phyloP scores from a whole-genome alignment of 345 rosid species.

The Populus davidiana region DNA sequence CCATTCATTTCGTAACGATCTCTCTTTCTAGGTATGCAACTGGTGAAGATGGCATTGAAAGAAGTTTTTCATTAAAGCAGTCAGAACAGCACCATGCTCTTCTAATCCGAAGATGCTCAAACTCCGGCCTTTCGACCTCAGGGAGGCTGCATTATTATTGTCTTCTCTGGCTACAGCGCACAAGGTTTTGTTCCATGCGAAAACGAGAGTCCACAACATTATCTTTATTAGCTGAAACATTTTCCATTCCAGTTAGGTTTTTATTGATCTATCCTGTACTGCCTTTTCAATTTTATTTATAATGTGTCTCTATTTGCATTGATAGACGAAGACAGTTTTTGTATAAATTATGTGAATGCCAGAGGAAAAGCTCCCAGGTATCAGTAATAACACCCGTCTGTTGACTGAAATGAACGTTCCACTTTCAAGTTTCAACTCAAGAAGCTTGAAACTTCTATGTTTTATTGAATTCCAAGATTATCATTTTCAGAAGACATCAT shows the following conservation, averaged over 20 bases:
- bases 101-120: neutral
- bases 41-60: constrained; percentile 8
- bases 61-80: neutral
- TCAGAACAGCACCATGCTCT: neutral
- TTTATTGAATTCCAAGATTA: too few species aligned
- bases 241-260: constrained; percentile 21
- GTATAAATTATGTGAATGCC: constrained; percentile 27
- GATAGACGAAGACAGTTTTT: constrained; percentile 19
- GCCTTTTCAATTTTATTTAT: constrained; percentile 6
- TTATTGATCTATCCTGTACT: neutral
- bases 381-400: constrained; percentile 8
- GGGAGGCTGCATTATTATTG: neutral
- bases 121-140: neutral
- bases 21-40: constrained; percentile 1
- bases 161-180: neutral
- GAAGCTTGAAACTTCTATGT: too few species aligned
- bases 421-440: too few species aligned
- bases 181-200: constrained; percentile 20
- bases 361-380: constrained; percentile 13
- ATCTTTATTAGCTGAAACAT: constrained; percentile 16
- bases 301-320: constrained; percentile 16
- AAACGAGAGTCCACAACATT: constrained; percentile 1
- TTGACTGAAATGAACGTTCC: neutral
- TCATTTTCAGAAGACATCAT: too few species aligned
- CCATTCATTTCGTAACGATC: neutral